Evolutionary conservation across 2,329 filamentous ascomycete species (phyloP).

Genomic region (Penicillium olsonii): DNA sequence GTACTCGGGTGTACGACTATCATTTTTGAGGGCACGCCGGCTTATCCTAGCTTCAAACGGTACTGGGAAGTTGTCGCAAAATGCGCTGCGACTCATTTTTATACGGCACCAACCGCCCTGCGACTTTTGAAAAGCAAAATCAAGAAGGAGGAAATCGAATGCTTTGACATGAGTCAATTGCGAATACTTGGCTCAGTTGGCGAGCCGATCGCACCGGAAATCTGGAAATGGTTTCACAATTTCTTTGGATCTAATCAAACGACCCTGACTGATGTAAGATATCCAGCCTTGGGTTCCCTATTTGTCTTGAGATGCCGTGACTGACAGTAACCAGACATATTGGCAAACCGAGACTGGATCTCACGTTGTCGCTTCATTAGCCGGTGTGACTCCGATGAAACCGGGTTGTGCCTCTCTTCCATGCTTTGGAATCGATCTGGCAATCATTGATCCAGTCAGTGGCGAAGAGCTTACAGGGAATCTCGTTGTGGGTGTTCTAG

Average conservation of each 20-base stretch:
- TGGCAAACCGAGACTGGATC: constrained; percentile 98
- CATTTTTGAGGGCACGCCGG: constrained; percentile 91
- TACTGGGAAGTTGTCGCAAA: constrained; percentile 88
- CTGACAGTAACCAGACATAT: constrained; percentile 63
- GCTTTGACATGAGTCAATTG: neutral
- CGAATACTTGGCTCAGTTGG: constrained; percentile 1
- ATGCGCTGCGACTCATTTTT: constrained; percentile 79
- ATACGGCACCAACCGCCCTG: constrained; percentile 88
- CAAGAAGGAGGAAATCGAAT: no score
- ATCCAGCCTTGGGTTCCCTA: no score
- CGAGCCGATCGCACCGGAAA: neutral
- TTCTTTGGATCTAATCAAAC: no score
- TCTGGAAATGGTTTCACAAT: constrained; percentile 2
- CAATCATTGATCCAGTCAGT: neutral
- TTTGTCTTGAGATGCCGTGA: no score
- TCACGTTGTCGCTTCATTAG: constrained; percentile 86
- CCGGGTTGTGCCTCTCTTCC: constrained; percentile 88
- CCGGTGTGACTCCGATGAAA: constrained; percentile 88
- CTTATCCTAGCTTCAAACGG: constrained; percentile 53
- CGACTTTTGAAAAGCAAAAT: constrained; percentile 47
- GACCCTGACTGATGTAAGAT: no score
- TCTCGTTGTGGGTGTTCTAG: constrained; percentile 64
- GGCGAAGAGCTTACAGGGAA: neutral
- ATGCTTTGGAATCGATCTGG: constrained; percentile 91
- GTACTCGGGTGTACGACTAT: constrained; percentile 87